Conservation (phyloP, 257 asterid species). For the Prunella vulgaris region DNA sequence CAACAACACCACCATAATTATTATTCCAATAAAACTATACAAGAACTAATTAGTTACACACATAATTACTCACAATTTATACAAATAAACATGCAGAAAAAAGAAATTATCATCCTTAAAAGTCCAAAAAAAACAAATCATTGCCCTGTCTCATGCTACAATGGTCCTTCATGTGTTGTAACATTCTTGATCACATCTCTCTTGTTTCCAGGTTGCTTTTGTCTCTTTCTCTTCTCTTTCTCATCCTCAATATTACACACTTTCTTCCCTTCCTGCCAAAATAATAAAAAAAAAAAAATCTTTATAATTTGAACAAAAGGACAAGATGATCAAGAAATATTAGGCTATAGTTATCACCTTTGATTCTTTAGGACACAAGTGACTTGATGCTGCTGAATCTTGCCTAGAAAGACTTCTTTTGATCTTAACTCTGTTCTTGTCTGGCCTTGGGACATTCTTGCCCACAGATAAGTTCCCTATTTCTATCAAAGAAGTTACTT, state of each 20-base stretch:
- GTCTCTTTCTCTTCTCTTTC: slow-evolving; percentile 31
- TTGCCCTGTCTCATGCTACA: slow-evolving; percentile 12
- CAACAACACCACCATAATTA: not conserved
- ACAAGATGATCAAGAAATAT: not conserved
- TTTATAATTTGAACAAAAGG: not conserved
- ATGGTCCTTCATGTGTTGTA: slow-evolving; percentile 12
- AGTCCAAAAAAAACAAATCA: slow-evolving; percentile 1
- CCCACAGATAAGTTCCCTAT: slow-evolving; percentile 2
- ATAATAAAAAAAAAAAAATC: no score
- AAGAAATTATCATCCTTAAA: not conserved
- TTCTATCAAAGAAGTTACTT: slow-evolving; percentile 32
- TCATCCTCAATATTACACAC: slow-evolving; percentile 23
- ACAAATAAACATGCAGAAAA: slow-evolving; percentile 1
- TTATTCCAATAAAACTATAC: not conserved
- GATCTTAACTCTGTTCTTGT: slow-evolving; percentile 18
- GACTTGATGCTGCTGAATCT: slow-evolving; percentile 20
- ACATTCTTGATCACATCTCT: slow-evolving; percentile 21
- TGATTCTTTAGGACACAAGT: slow-evolving; percentile 26
- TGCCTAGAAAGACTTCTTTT: slow-evolving; percentile 27
- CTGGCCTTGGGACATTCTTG: slow-evolving; percentile 28
- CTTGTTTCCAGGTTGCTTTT: slow-evolving; percentile 28
- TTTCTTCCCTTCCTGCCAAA: slow-evolving; percentile 28
- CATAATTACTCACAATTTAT: not conserved
- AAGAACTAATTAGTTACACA: not conserved
- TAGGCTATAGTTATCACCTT: slow-evolving; percentile 23